phyloP scores from a whole-genome alignment of 257 asterid genomes.

The Primulina huaijiensis region DNA sequence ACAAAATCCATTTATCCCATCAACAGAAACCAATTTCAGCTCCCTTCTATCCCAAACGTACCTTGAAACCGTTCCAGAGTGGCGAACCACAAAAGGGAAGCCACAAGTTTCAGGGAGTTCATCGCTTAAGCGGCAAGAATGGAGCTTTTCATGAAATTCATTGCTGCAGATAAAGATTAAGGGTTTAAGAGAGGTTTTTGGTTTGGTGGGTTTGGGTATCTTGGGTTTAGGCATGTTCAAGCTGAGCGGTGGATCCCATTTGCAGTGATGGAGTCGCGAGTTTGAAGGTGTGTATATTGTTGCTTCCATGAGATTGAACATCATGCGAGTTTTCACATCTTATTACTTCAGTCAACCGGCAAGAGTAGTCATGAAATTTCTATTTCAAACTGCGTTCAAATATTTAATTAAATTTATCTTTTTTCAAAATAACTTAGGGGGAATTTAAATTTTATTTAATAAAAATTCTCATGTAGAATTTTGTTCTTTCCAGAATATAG shows the following conservation, averaged over 20 bases:
- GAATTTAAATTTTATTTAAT: too few relatives aligned
- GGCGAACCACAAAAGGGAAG: conserved; percentile 56
- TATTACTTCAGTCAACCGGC: too few relatives aligned
- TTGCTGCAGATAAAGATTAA: conserved; percentile 31
- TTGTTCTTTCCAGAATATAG: too few relatives aligned
- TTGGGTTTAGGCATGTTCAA: conserved; percentile 13
- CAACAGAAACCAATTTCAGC: conserved; percentile 50
- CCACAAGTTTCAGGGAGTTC: conserved; percentile 26
- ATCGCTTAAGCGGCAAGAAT: conserved; percentile 18
- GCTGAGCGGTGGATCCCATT: conserved; percentile 26
- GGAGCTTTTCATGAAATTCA: conserved; percentile 25
- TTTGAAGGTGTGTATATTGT: conserved; percentile 22
- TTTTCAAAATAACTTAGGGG: too few relatives aligned
- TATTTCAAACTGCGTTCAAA: too few relatives aligned
- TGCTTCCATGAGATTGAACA: conserved; percentile 26
- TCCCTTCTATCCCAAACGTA: conserved; percentile 74
- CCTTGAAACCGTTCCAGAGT: conserved; percentile 51
- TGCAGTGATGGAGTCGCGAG: conserved; percentile 23
- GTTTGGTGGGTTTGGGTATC: conserved; percentile 26
- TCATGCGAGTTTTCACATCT: too few relatives aligned
- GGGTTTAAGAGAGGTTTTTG: conserved; percentile 62
- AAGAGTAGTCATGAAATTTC: too few relatives aligned
- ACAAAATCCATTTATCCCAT: conserved; percentile 43
- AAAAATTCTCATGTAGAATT: too few relatives aligned
- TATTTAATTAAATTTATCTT: too few relatives aligned